Conservation (phyloP, 2,329 filamentous ascomycete genomes). For the Berkeleyomyces rouxiae region DNA sequence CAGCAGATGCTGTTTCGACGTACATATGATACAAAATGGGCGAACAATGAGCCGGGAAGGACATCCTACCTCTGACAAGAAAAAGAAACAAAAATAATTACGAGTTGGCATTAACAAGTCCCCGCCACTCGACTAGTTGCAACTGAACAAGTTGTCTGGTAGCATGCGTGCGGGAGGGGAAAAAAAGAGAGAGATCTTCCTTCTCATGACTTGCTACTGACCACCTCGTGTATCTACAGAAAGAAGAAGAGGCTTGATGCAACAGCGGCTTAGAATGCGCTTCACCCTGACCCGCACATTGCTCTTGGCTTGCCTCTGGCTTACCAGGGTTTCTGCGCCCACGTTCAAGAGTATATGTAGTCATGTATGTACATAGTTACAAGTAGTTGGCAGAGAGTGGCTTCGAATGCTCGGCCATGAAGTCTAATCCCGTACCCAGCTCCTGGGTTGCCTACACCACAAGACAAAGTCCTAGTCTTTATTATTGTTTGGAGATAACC, state of each 20-base stretch:
- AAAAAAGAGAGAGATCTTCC: not conserved
- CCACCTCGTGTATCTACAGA: not conserved
- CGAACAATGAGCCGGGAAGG: not conserved
- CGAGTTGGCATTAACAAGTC: not conserved
- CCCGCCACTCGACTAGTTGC: not conserved
- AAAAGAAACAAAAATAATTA: not conserved
- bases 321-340: not conserved
- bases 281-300: not conserved
- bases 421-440: no score
- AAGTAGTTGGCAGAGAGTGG: no score
- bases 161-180: not conserved
- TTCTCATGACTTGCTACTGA: not conserved
- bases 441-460: no score
- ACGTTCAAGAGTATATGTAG: no score
- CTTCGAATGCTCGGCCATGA: no score
- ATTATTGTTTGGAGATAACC: no score
- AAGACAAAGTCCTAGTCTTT: no score
- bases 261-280: not conserved
- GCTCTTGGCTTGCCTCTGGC: not conserved
- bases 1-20: not conserved
- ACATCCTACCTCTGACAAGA: not conserved
- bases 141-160: not conserved
- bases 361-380: no score
- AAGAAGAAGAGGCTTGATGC: not conserved
- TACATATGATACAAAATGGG: not conserved